Percentiles rank a stretch among this genome's conserved stretches.
Evolutionary conservation across 2,329 filamentous ascomycete genomes (phyloP).

Genomic region (Dactylellina cionopaga): DNA sequence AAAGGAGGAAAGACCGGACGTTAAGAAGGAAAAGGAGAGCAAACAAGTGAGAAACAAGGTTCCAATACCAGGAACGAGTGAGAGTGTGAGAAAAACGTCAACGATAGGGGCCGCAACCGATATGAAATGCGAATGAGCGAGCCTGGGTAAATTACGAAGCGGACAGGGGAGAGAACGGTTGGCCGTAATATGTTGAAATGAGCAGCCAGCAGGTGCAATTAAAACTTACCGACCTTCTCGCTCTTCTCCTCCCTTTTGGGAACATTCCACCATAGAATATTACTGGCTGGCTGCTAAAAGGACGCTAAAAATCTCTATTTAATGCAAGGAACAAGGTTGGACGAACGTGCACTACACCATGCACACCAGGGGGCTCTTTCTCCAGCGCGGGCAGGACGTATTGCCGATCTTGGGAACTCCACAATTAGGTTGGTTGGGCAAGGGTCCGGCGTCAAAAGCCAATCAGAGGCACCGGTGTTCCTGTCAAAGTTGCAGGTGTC

Average conservation of each 20-base stretch:
- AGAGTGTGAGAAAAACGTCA: conserved; percentile 41
- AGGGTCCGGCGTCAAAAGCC: conserved; percentile 16
- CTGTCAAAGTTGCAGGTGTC: background rate
- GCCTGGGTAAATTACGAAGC: conserved; percentile 52
- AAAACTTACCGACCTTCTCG: conserved; percentile 38
- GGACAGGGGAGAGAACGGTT: conserved; percentile 45
- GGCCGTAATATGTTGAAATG: conserved; percentile 50
- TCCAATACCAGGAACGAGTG: conserved; percentile 53
- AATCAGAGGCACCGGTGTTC: conserved; percentile 34
- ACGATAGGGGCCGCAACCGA: conserved; percentile 52
- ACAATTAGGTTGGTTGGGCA: conserved; percentile 22
- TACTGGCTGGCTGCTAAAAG: conserved; percentile 41
- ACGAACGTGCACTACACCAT: conserved; percentile 29
- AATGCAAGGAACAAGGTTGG: conserved; percentile 52
- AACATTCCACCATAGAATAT: conserved; percentile 47
- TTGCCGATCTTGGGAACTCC: conserved; percentile 52
- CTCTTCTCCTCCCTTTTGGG: conserved; percentile 46
- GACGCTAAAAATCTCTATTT: conserved; percentile 51
- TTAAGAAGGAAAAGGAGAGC: conserved; percentile 53
- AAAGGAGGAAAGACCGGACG: conserved; percentile 58
- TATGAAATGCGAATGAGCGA: conserved; percentile 51
- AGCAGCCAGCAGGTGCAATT: conserved; percentile 40
- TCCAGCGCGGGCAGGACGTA: conserved; percentile 39
- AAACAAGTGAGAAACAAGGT: conserved; percentile 51
- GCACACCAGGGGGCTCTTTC: conserved; percentile 34